A percentile compares a stretch with the other conserved stretches of the same genome.
Conservation (phyloP, 1,139 yeast genomes). For the Geotrichum citri-aurantii region DNA sequence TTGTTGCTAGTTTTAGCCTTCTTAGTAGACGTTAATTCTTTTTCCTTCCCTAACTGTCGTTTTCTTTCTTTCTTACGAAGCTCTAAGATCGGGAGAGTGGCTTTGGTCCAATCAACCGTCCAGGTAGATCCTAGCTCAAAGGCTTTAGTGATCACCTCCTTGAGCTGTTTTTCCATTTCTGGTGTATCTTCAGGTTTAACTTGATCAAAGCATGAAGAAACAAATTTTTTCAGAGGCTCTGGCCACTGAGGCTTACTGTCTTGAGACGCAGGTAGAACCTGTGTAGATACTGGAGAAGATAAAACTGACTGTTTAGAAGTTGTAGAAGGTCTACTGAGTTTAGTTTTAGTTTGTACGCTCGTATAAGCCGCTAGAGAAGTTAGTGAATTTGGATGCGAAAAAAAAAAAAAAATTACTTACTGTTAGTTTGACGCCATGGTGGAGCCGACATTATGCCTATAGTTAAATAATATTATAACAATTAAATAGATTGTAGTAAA, state of each 20-base stretch:
- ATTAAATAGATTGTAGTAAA: neutral
- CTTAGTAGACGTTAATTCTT: constrained; percentile 11
- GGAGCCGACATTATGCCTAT: constrained; percentile 25
- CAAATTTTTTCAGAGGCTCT: constrained; percentile 43
- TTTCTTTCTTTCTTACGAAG: constrained; percentile 19
- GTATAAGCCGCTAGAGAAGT: constrained; percentile 17
- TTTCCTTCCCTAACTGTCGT: constrained; percentile 1
- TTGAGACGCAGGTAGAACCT: neutral
- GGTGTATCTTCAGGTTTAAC: constrained; percentile 39
- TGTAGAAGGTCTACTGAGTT: constrained; percentile 13
- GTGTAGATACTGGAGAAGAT: constrained; percentile 3
- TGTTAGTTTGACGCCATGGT: constrained; percentile 27
- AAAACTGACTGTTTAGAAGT: constrained; percentile 5
- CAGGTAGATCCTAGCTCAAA: constrained; percentile 43
- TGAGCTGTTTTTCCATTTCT: constrained; percentile 41
- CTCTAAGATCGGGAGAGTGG: constrained; percentile 49
- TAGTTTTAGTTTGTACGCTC: constrained; percentile 18
- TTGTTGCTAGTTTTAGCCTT: constrained; percentile 9
- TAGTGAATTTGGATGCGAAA: neutral
- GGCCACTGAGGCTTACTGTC: constrained; percentile 41
- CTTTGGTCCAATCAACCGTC: constrained; percentile 56
- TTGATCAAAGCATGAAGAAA: constrained; percentile 42
- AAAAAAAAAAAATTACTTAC: constrained; percentile 8
- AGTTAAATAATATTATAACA: neutral
- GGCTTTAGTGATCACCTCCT: constrained; percentile 47